These are phyloP conservation scores for Chlorencoelia australis DNA, from an alignment of 2,329 filamentous ascomycete genomes.

Conservation along the genomic window DNA sequence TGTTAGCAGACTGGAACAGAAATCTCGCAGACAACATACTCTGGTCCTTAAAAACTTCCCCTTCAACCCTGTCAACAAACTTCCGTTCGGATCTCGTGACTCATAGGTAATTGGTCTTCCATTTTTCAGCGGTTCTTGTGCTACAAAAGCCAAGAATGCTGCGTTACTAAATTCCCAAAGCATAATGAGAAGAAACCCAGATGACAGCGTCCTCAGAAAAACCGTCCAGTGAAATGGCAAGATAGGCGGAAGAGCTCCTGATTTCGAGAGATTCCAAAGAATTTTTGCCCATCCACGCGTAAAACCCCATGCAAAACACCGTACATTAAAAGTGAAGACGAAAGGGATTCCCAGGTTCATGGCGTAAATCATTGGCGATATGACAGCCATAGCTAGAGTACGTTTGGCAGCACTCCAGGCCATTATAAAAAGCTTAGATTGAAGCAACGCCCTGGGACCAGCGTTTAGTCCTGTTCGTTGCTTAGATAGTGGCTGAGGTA, in stretches of 20 bases:
- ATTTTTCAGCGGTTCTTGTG: slow-evolving; percentile 73
- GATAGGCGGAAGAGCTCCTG: slow-evolving; percentile 49
- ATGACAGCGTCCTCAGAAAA: slow-evolving; percentile 44
- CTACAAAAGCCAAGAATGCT: slow-evolving; percentile 72
- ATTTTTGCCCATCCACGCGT: slow-evolving; percentile 60
- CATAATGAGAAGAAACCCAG: slow-evolving; percentile 56
- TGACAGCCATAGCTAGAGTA: slow-evolving; percentile 31
- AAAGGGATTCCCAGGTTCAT: slow-evolving; percentile 34
- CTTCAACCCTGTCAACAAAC: slow-evolving; percentile 72
- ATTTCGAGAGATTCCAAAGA: slow-evolving; percentile 66
- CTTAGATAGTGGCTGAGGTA: slow-evolving; percentile 23
- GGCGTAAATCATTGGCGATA: slow-evolving; percentile 29
- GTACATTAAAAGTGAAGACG: slow-evolving; percentile 50
- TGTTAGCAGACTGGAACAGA: slow-evolving; percentile 11
- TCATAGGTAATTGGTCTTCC: slow-evolving; percentile 74
- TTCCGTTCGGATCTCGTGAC: slow-evolving; percentile 86
- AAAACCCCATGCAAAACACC: slow-evolving; percentile 56
- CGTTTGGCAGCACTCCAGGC: slow-evolving; percentile 24
- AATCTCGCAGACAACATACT: slow-evolving; percentile 34
- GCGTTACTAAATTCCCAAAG: slow-evolving; percentile 71
- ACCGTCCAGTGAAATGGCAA: slow-evolving; percentile 49
- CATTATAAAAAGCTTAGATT: slow-evolving; percentile 26
- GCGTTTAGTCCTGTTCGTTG: slow-evolving; percentile 29
- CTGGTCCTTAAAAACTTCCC: slow-evolving; percentile 71
- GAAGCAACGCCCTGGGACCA: slow-evolving; percentile 31